These are phyloP conservation scores for Ogataea populi-albae DNA, from an alignment of 805 yeast genomes.

Conservation along the genomic window DNA sequence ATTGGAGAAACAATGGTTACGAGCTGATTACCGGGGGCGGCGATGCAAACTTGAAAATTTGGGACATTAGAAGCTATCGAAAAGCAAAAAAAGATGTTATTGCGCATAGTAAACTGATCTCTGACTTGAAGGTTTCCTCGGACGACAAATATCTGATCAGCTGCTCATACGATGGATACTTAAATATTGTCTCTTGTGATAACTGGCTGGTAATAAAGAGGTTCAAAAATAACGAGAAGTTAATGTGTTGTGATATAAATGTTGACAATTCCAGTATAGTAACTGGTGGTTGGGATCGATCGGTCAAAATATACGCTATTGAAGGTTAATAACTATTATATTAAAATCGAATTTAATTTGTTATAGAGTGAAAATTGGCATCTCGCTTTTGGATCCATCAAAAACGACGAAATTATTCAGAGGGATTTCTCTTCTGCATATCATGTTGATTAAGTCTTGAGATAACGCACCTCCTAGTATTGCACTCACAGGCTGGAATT, in stretches of 20 bases:
- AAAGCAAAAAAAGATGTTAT: slow-evolving; percentile 48
- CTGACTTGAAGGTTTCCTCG: slow-evolving; percentile 56
- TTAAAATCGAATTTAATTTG: not conserved
- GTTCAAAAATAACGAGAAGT: slow-evolving; percentile 61
- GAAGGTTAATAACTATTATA: not conserved
- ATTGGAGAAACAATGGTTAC: slow-evolving; percentile 75
- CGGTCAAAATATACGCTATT: slow-evolving; percentile 53
- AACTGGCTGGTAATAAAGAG: slow-evolving; percentile 60
- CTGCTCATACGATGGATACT: slow-evolving; percentile 66
- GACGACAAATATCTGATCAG: slow-evolving; percentile 49
- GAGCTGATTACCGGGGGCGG: slow-evolving; percentile 81
- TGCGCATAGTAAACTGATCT: slow-evolving; percentile 71
- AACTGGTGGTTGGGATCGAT: slow-evolving; percentile 82
- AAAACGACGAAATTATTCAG: slow-evolving; percentile 75
- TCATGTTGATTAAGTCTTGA: slow-evolving; percentile 83
- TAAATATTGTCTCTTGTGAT: slow-evolving; percentile 65
- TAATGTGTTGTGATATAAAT: slow-evolving; percentile 65
- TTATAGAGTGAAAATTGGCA: slow-evolving; percentile 52
- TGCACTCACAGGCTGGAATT: slow-evolving; percentile 81
- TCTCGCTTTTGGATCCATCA: slow-evolving; percentile 67
- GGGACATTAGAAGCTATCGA: slow-evolving; percentile 68
- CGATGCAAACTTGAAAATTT: slow-evolving; percentile 73
- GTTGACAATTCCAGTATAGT: slow-evolving; percentile 42
- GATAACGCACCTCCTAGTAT: slow-evolving; percentile 86
- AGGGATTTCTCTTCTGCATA: slow-evolving; percentile 75